Evolutionary conservation across 768 basidiomycete genomes (phyloP).

Genomic region (Antrodiella citrinella): DNA sequence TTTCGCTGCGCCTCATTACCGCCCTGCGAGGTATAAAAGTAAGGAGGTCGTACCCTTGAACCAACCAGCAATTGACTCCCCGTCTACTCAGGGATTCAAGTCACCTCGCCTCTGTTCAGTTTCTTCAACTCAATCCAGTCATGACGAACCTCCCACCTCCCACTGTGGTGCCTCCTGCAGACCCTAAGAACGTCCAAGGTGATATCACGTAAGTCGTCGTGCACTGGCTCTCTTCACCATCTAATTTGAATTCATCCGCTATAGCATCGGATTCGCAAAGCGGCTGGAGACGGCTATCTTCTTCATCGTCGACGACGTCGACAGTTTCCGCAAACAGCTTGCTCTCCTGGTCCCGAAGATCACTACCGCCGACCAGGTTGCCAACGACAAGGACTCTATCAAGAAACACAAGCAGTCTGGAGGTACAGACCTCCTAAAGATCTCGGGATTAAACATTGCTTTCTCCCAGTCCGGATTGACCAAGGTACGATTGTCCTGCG

Average conservation of each 20-base stretch:
- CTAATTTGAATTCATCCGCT: not conserved
- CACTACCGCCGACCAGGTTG: constrained; percentile 36
- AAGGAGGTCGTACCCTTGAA: not conserved
- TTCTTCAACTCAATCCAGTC: no score
- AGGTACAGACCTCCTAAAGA: constrained; percentile 14
- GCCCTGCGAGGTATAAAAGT: not conserved
- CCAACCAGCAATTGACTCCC: not conserved
- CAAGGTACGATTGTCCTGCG: constrained; percentile 20
- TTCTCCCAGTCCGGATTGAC: constrained; percentile 43
- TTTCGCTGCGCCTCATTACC: not conserved
- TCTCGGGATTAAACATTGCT: constrained; percentile 43
- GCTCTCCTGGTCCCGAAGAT: constrained; percentile 33
- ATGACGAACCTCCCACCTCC: not conserved
- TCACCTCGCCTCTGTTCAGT: no score
- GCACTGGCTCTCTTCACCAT: not conserved
- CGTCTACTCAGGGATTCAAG: not conserved
- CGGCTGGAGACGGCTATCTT: constrained; percentile 43
- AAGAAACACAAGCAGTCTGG: constrained; percentile 14
- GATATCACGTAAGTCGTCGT: constrained; percentile 17
- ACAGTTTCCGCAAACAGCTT: constrained; percentile 36
- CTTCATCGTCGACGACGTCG: constrained; percentile 40
- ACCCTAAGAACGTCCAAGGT: constrained; percentile 20
- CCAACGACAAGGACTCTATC: constrained; percentile 13
- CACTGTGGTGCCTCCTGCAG: not conserved
- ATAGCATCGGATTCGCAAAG: constrained; percentile 48